These are phyloP conservation scores for Malassezia arunalokei DNA, from an alignment of 1,284 basidiomycete species.

Conservation along the genomic window DNA sequence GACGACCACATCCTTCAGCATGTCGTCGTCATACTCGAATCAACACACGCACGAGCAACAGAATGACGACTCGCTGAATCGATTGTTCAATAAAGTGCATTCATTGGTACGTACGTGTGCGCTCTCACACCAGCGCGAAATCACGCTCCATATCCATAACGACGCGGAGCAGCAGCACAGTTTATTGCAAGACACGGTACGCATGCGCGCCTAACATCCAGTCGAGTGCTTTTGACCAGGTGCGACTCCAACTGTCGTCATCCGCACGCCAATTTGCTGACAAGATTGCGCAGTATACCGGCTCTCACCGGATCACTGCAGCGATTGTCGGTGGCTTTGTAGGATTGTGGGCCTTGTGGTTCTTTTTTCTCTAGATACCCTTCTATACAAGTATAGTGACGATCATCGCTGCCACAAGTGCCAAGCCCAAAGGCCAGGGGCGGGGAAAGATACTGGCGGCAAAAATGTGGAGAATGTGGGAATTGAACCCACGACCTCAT, in stretches of 20 bases:
- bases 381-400: not conserved
- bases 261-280: slow-evolving; percentile 26
- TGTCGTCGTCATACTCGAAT: slow-evolving; percentile 14
- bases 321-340: slow-evolving; percentile 29
- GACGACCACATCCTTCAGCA: not conserved
- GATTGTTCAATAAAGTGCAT: slow-evolving; percentile 33
- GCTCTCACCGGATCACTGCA: slow-evolving; percentile 25
- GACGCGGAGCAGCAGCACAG: slow-evolving; percentile 32
- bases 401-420: not conserved
- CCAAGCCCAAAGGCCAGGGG: too few relatives aligned
- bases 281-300: slow-evolving; percentile 21
- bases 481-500: slow-evolving; percentile 21
- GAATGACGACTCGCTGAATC: slow-evolving; percentile 37
- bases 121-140: slow-evolving; percentile 19
- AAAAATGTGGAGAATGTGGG: slow-evolving; percentile 18
- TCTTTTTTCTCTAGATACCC: slow-evolving; percentile 19
- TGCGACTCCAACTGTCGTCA: slow-evolving; percentile 22
- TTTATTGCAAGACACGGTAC: slow-evolving; percentile 8
- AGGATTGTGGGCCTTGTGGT: slow-evolving; percentile 28
- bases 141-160: slow-evolving; percentile 37
- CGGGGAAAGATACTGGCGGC: not conserved
- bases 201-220: slow-evolving; percentile 3
- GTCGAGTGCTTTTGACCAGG: slow-evolving; percentile 25
- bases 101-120: slow-evolving; percentile 14
- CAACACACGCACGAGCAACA: slow-evolving; percentile 34